A percentile compares a stretch with the other conserved stretches of the same genome.
Conservation (phyloP, 108 stramenopile species). For the Discostella stelligeroides region DNA sequence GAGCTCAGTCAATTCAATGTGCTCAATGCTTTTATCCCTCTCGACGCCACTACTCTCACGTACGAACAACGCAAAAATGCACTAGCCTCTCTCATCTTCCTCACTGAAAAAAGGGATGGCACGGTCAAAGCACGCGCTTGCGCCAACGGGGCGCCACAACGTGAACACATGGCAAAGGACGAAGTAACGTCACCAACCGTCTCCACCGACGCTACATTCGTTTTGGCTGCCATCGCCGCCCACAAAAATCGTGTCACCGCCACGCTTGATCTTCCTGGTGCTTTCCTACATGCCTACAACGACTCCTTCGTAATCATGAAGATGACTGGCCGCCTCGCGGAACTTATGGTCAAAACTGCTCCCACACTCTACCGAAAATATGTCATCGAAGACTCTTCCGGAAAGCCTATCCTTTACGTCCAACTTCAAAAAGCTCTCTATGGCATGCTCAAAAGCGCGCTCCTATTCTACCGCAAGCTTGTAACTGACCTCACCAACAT, state of each 20-base stretch:
- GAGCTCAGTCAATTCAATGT: too few relatives aligned
- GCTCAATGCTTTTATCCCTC: too few relatives aligned
- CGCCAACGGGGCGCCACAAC: not conserved
- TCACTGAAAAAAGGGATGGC: slow-evolving; percentile 27
- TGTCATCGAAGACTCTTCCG: not conserved
- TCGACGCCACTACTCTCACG: too few relatives aligned
- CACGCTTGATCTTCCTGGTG: not conserved
- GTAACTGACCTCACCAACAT: not conserved
- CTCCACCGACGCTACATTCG: slow-evolving; percentile 15
- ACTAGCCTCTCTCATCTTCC: slow-evolving; percentile 9
- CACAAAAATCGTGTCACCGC: not conserved
- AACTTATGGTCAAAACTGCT: slow-evolving; percentile 2
- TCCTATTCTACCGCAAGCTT: slow-evolving; percentile 10
- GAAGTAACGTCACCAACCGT: slow-evolving; percentile 35
- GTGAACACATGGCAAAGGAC: not conserved
- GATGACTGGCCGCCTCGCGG: not conserved
- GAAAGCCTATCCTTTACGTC: slow-evolving; percentile 17
- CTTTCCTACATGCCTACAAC: slow-evolving; percentile 3
- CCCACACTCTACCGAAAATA: not conserved
- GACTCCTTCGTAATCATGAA: not conserved
- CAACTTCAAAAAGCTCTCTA: slow-evolving; percentile 38
- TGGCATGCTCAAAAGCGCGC: slow-evolving; percentile 25
- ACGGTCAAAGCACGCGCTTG: slow-evolving; percentile 24
- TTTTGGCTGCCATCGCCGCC: slow-evolving; percentile 8
- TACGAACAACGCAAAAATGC: too few relatives aligned